Conservation (phyloP, 2,329 filamentous ascomycete species). For the Colletotrichum orbiculare region DNA sequence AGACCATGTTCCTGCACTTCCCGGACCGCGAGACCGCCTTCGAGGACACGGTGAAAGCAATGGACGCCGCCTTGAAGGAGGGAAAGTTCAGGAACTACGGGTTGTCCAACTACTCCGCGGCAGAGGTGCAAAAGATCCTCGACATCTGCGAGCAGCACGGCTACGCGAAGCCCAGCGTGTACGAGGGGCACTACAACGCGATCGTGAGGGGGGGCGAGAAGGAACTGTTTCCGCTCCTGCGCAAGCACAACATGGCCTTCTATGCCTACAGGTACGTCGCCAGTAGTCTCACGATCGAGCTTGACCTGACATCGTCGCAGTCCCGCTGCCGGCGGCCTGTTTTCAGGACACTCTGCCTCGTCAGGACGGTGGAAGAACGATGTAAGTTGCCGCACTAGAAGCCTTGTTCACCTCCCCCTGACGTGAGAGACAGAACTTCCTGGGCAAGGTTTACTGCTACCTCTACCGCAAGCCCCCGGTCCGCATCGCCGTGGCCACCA, state of each 20-base stretch:
- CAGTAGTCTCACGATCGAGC: too few relatives aligned
- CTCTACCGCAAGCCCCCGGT: constrained; percentile 45
- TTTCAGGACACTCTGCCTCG: constrained; percentile 32
- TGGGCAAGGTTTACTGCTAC: constrained; percentile 41
- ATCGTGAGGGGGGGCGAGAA: constrained; percentile 54
- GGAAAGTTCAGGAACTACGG: constrained; percentile 59
- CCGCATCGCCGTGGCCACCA: constrained; percentile 41
- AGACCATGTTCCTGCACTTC: constrained; percentile 55
- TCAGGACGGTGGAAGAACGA: constrained; percentile 36
- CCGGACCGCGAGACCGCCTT: constrained; percentile 57
- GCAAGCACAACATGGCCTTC: constrained; percentile 54
- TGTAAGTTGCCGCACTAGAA: constrained; percentile 41
- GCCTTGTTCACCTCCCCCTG: background rate
- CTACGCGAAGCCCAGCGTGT: constrained; percentile 56
- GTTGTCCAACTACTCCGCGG: constrained; percentile 56
- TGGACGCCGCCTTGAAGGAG: constrained; percentile 52
- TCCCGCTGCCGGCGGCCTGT: constrained; percentile 44
- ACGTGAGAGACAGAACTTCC: background rate
- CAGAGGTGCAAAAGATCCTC: constrained; percentile 56
- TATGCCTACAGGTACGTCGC: constrained; percentile 50
- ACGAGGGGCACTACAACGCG: constrained; percentile 61
- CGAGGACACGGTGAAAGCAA: constrained; percentile 52
- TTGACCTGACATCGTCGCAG: too few relatives aligned
- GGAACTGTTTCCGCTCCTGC: constrained; percentile 54
- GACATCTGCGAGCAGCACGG: constrained; percentile 54